A percentile compares a stretch with the other conserved stretches of the same genome.
These are phyloP conservation scores for Leucocoprinus leucothites DNA, from an alignment of 768 basidiomycete species.

Conservation along the genomic window DNA sequence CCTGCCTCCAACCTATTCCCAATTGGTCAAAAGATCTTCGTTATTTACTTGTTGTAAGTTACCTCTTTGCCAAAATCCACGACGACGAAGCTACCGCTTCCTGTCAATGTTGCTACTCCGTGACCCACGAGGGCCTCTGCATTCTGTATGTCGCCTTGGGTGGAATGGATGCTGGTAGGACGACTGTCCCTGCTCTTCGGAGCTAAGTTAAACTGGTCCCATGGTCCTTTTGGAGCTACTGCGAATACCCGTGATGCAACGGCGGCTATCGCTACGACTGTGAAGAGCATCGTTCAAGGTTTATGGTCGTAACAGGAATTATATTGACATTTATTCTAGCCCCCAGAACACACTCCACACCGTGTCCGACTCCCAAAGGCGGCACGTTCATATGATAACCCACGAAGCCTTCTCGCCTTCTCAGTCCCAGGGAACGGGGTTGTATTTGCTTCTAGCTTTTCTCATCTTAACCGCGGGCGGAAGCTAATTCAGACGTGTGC, in stretches of 20 bases:
- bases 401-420: too few relatives aligned
- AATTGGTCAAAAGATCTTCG: background rate
- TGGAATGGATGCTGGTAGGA: background rate
- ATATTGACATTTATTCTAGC: background rate
- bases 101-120: background rate
- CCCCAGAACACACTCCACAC: background rate
- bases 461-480: too few relatives aligned
- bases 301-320: background rate
- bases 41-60: background rate
- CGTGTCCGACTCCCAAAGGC: background rate
- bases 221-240: background rate
- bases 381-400: background rate
- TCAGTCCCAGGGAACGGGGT: too few relatives aligned
- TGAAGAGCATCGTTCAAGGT: background rate
- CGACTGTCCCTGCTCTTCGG: slow-evolving; percentile 1
- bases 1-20: slow-evolving; percentile 27
- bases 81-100: background rate
- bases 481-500: too few relatives aligned
- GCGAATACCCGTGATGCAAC: background rate
- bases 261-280: background rate
- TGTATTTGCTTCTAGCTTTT: too few relatives aligned
- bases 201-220: slow-evolving; percentile 1
- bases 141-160: background rate
- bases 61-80: slow-evolving; percentile 2
- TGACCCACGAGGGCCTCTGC: background rate